A percentile compares a stretch with the other conserved stretches of the same genome.
Evolutionary conservation across 306 rosid genomes (phyloP).

Genomic region (Sphenostylis stenocarpa): DNA sequence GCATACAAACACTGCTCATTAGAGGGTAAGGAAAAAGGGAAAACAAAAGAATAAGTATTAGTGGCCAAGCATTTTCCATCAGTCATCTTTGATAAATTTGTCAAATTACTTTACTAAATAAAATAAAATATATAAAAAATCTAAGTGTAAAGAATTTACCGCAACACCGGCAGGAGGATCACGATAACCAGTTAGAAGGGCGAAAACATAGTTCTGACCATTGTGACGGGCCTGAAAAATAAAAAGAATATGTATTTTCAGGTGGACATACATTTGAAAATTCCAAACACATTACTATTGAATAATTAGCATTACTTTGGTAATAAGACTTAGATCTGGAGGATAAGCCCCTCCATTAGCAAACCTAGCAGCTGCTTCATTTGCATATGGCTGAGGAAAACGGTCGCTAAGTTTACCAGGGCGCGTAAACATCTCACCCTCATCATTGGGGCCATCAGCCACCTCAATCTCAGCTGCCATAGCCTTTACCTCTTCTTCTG

Average conservation of each 20-base stretch:
- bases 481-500: conserved; percentile 96
- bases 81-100: too few relatives aligned
- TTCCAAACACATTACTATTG: conserved; percentile 24
- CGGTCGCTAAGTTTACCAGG: conserved; percentile 99
- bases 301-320: conserved; percentile 66
- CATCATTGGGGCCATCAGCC: conserved; percentile 95
- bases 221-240: conserved; percentile 92
- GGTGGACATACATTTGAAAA: not conserved
- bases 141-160: conserved; percentile 44
- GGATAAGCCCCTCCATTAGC: conserved; percentile 99
- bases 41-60: too few relatives aligned
- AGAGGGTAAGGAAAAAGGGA: too few relatives aligned
- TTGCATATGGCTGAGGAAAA: conserved; percentile 90
- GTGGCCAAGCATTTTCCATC: too few relatives aligned
- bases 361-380: conserved; percentile 98
- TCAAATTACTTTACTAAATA: too few relatives aligned
- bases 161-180: conserved; percentile 90
- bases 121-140: too few relatives aligned
- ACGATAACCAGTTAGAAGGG: conserved; percentile 48
- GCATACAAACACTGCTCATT: too few relatives aligned
- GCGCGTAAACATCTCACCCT: conserved; percentile 98
- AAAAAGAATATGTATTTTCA: conserved; percentile 10
- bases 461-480: conserved; percentile 99
- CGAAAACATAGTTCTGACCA: conserved; percentile 89
- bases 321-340: conserved; percentile 91